Evolutionary conservation across 2,329 filamentous ascomycete species (phyloP), one percentile per base, ranked within the genome.

Genomic region (Metarhizium humberi): DNA sequence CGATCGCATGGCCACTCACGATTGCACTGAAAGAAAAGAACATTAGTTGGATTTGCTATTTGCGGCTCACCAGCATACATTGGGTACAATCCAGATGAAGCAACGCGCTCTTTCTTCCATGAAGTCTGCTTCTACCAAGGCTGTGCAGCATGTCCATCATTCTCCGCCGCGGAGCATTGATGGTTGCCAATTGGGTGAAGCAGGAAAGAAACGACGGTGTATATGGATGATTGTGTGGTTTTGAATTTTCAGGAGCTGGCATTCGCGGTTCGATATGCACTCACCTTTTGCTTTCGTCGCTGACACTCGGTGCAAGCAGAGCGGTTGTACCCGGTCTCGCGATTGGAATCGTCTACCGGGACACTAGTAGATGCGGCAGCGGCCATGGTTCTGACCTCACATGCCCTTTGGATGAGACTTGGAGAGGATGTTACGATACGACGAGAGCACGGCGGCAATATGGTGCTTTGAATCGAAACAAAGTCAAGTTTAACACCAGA

Each of bases 221-320:
- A 8, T 6, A 16, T 48, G 25, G 11, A 48, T 30, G 6, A 16
- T 48, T 30, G 42, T 10, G 30, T 48, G 20, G 13, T 20, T 34
- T 11, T 14, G 38, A 11, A 40, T 40, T 40, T 16, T 5, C 10
- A 40, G 5, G 38, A 40, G 38, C 38, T 40, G 11, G 13, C 38
- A 20, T 45, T 11, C 25, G 42, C 14, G 50, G 34, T 34, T 46
- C 34, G 18, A 46, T 6, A 36, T 1, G 46, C 16, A 42, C 57
- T 16, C 57, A 68, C 69, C 63, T 71, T 72, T 63, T 72, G 70
- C 61, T 72, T 72, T 52, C 70, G 63, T 43, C 69, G 68, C 59
- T 72, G 68, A 51, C 69, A 77, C 61, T 76, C 73, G 38, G 70
- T 72, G 63, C 74, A 77, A 53, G 74, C 72, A 16, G 66, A 64